Evolutionary conservation across 2,329 filamentous ascomycete species (phyloP), one percentile per base, ranked within the genome.

Genomic region (Aspergillus texensis): DNA sequence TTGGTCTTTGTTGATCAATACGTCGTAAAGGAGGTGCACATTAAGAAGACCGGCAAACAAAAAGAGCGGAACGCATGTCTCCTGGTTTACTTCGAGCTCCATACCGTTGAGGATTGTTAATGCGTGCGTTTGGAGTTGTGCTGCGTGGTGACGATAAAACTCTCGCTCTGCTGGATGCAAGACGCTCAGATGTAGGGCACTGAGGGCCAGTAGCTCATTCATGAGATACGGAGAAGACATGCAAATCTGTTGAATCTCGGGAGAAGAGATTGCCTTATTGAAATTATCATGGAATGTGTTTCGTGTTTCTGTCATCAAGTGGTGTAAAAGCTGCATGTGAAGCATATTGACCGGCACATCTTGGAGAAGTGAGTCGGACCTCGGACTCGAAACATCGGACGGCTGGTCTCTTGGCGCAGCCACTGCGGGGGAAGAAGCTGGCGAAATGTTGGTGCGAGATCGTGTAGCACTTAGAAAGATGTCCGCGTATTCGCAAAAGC

Each of bases 11-110:
- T 79, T 75, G 61, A 73, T 65, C 2, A 85, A 74, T 2, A 80
- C 80, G 60, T 86, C 83, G 67, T 79, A 83, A 4, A 86, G 76
- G 45, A 81, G 77, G 58, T 85, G 83, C 10, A 70, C 24, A 1
- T 68, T 71, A 1, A 73, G 39, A 24, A 62, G 43, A 6, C 59
- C 57, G 3, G 71, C 65, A 30, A 73, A 73, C n/a, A 72, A 46
- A 24, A 72, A 71, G 1, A 70, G 57, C 2, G 67, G 66, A 6
- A 70, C 55, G 28, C 65, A 68, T 2, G 58, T 72, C 19, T 71
- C 63, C 6, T 64, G 45, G 12, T 53, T 65, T 1, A 70, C 53
- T 5, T 65, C 53, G 2, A 61, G 53, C 14, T 63, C 45, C 4
- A 32, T 36, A 2, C 53, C 52, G 9, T 69, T 68, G 32, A 71